Conservation (phyloP, 495 filamentous ascomycete species). For the Lasiosphaeris hirsuta region DNA sequence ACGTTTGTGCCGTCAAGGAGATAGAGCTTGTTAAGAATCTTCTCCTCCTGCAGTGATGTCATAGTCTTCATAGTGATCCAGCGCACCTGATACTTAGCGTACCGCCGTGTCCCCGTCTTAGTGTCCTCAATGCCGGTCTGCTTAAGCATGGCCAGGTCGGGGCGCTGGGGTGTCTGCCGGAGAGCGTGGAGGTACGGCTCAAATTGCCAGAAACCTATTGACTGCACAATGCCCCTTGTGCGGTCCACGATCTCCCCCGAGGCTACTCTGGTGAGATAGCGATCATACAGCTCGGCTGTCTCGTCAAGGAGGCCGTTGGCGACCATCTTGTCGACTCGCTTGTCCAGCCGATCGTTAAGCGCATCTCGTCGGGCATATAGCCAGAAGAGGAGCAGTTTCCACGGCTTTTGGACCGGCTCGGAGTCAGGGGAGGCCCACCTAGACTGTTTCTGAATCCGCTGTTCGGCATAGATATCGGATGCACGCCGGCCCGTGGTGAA, state of each 20-base stretch:
- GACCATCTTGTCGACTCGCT: slow-evolving; percentile 81
- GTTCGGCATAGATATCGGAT: slow-evolving; percentile 84
- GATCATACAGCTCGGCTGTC: slow-evolving; percentile 58
- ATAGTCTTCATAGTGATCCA: slow-evolving; percentile 87
- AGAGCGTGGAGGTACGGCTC: slow-evolving; percentile 61
- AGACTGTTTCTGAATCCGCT: slow-evolving; percentile 41
- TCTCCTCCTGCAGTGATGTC: slow-evolving; percentile 53
- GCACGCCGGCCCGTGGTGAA: slow-evolving; percentile 73
- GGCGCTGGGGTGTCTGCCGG: slow-evolving; percentile 28
- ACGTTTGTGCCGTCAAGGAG: slow-evolving; percentile 71
- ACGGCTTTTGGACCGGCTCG: slow-evolving; percentile 38
- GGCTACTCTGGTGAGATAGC: slow-evolving; percentile 43
- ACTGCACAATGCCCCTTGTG: slow-evolving; percentile 85
- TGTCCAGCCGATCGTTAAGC: slow-evolving; percentile 66
- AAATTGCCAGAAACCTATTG: slow-evolving; percentile 94
- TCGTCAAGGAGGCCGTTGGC: slow-evolving; percentile 65
- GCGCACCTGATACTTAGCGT: slow-evolving; percentile 74
- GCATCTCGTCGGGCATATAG: slow-evolving; percentile 66
- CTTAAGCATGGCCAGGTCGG: slow-evolving; percentile 37
- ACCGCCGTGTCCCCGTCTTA: slow-evolving; percentile 78
- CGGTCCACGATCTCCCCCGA: slow-evolving; percentile 59
- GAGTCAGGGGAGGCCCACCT: slow-evolving; percentile 17
- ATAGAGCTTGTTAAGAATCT: slow-evolving; percentile 56
- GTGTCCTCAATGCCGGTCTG: slow-evolving; percentile 48
- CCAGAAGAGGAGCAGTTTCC: slow-evolving; percentile 79